Percentiles rank a stretch among this genome's conserved stretches.
Evolutionary conservation across 2,329 filamentous ascomycete species (phyloP).

Genomic region (Diaporthe sp.): DNA sequence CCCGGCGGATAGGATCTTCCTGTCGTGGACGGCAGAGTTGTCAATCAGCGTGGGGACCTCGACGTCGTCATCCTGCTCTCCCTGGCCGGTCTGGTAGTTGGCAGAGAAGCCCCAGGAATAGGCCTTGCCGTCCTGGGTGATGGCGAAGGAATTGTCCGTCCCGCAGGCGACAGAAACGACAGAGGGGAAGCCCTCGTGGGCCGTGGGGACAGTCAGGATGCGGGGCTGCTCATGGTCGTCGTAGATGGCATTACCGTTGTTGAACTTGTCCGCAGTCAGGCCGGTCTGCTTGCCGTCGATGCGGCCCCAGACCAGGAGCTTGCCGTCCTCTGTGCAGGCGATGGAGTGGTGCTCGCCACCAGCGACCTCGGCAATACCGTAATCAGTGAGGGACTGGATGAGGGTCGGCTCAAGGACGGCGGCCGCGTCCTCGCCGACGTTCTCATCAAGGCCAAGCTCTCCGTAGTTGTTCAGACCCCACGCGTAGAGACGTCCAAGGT

Average conservation of each 20-base stretch:
- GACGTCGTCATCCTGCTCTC: slow-evolving; percentile 80
- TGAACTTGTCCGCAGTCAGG: slow-evolving; percentile 67
- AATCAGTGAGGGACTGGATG: slow-evolving; percentile 73
- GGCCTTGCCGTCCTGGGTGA: slow-evolving; percentile 77
- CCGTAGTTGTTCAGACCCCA: slow-evolving; percentile 93
- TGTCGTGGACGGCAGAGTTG: slow-evolving; percentile 84
- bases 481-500: slow-evolving; percentile 78
- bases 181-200: slow-evolving; percentile 69
- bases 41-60: slow-evolving; percentile 83
- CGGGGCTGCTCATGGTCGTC: slow-evolving; percentile 76
- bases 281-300: slow-evolving; percentile 69
- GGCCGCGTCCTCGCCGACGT: slow-evolving; percentile 76
- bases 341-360: slow-evolving; percentile 82
- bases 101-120: slow-evolving; percentile 86
- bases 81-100: slow-evolving; percentile 85
- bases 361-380: slow-evolving; percentile 76
- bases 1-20: slow-evolving; percentile 82
- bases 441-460: slow-evolving; percentile 75
- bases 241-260: slow-evolving; percentile 71
- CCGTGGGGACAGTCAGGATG: slow-evolving; percentile 77
- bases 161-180: slow-evolving; percentile 72
- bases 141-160: slow-evolving; percentile 80
- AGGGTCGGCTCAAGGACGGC: slow-evolving; percentile 79
- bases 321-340: slow-evolving; percentile 68
- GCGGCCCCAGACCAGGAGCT: slow-evolving; percentile 73